Evolutionary conservation across 192 early-diverging fungal genomes (phyloP).

Genomic region (Podochytrium sp.): DNA sequence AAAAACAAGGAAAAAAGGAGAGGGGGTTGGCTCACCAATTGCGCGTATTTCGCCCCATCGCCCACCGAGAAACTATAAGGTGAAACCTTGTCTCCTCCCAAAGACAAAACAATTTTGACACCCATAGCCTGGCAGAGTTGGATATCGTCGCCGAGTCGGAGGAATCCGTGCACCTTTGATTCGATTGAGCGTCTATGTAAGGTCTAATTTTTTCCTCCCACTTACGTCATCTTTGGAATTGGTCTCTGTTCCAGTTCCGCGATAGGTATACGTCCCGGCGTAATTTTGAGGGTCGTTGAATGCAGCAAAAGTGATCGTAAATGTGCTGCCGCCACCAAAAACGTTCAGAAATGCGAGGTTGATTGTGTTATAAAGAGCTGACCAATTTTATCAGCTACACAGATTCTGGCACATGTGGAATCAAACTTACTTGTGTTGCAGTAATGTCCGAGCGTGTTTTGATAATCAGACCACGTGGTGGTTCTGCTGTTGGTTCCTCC

Average conservation of each 20-base stretch:
- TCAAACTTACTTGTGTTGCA: neutral
- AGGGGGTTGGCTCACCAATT: too few relatives aligned
- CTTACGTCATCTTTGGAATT: neutral
- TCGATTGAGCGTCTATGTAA: neutral
- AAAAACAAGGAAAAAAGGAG: too few relatives aligned
- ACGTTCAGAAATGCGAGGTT: constrained; percentile 9
- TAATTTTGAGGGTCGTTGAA: neutral
- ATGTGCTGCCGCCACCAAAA: neutral
- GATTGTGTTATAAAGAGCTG: neutral
- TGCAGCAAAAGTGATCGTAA: constrained; percentile 2
- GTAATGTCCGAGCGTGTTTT: neutral
- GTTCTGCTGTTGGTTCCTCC: neutral
- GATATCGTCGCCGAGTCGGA: neutral
- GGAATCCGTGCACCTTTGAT: neutral
- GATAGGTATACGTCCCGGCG: neutral
- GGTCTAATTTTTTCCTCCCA: neutral
- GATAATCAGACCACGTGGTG: neutral
- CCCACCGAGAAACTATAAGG: neutral
- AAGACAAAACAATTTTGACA: constrained; percentile 3
- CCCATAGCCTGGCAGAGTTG: neutral
- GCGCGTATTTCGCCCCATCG: neutral
- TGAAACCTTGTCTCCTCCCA: constrained; percentile 8
- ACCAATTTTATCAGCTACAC: neutral
- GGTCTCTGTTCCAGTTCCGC: neutral
- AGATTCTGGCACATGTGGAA: neutral